Percentiles rank a stretch among this genome's conserved stretches.
phyloP scores from a whole-genome alignment of 1,139 yeast genomes.

The Pichia sp. region DNA sequence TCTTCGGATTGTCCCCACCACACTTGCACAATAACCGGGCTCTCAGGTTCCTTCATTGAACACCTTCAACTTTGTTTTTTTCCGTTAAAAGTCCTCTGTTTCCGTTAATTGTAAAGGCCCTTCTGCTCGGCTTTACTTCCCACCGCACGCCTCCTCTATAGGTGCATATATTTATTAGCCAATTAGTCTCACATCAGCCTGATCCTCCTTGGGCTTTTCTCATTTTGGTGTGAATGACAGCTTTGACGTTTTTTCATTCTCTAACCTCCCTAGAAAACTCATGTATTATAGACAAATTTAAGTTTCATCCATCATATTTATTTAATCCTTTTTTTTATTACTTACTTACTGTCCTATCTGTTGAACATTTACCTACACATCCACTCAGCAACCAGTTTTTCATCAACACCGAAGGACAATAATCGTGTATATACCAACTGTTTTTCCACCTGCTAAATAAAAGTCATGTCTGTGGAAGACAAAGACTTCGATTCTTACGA shows the following conservation, averaged over 20 bases:
- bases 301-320: not conserved
- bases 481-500: slow-evolving; percentile 8
- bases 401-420: not conserved
- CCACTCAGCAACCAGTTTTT: not conserved
- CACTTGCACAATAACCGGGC: not conserved
- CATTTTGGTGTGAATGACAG: not conserved
- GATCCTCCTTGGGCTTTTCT: not conserved
- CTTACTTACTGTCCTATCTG: not conserved
- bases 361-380: not conserved
- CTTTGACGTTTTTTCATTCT: not conserved
- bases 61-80: not conserved
- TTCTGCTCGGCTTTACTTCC: not conserved
- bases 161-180: not conserved
- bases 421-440: not conserved
- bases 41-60: not conserved
- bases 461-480: slow-evolving; percentile 5
- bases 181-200: not conserved
- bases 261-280: not conserved
- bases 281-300: not conserved
- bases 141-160: not conserved
- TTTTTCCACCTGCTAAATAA: not conserved
- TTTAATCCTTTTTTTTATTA: not conserved
- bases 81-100: not conserved
- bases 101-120: not conserved
- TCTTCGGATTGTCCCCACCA: not conserved